A percentile compares a stretch with the other conserved stretches of the same genome.
Conservation (phyloP, 1,139 yeast species). For the Yamadazyma spencermartinsiae region DNA sequence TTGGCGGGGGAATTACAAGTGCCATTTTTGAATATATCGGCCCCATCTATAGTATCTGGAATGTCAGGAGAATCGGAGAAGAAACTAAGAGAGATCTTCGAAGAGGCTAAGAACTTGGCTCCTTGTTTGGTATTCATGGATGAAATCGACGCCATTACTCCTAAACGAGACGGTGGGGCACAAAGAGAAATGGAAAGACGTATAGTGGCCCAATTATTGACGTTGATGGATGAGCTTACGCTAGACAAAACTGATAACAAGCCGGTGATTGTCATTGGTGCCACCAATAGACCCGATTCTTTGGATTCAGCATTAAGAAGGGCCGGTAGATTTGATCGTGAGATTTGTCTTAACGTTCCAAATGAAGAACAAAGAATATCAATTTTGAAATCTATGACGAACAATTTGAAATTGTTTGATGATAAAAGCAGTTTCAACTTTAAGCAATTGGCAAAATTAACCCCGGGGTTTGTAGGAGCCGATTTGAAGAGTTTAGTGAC, state of each 20-base stretch:
- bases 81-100: constrained; percentile 87
- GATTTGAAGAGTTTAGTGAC: constrained; percentile 91
- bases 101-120: constrained; percentile 86
- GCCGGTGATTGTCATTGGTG: constrained; percentile 67
- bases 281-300: constrained; percentile 51
- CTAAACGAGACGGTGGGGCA: constrained; percentile 93
- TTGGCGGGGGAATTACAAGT: constrained; percentile 93
- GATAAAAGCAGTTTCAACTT: constrained; percentile 64
- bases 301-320: constrained; percentile 50
- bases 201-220: constrained; percentile 90
- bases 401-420: constrained; percentile 56
- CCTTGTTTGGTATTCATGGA: constrained; percentile 93
- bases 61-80: constrained; percentile 99
- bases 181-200: constrained; percentile 98
- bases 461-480: constrained; percentile 99
- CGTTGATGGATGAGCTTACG: constrained; percentile 91
- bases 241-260: constrained; percentile 87
- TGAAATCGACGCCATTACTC: constrained; percentile 97
- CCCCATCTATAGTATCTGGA: constrained; percentile 98
- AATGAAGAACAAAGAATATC: constrained; percentile 79
- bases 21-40: constrained; percentile 87
- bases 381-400: constrained; percentile 74
- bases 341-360: constrained; percentile 78
- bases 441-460: constrained; percentile 75
- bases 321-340: constrained; percentile 52